These are phyloP conservation scores for Globisporangium spiculum DNA, from an alignment of 352 stramenopile genomes.

Conservation along the genomic window DNA sequence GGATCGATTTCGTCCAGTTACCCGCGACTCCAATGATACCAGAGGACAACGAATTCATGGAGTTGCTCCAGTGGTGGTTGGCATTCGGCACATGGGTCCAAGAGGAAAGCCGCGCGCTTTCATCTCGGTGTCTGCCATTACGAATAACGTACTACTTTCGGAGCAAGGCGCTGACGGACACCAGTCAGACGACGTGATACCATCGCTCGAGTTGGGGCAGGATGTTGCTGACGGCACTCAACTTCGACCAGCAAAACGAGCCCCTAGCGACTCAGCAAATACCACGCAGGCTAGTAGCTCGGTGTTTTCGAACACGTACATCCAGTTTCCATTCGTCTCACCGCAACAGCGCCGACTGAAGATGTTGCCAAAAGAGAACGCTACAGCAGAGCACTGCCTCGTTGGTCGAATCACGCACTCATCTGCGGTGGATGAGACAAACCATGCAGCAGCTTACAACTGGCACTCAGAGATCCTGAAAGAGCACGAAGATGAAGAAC, in stretches of 20 bases:
- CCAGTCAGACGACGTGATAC: not conserved
- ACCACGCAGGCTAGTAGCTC: not conserved
- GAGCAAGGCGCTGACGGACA: not conserved
- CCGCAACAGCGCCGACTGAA: conserved; percentile 30
- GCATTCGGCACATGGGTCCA: conserved; percentile 24
- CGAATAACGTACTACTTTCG: conserved; percentile 9
- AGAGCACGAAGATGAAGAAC: conserved; percentile 20
- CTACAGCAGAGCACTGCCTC: not conserved
- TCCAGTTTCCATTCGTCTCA: conserved; percentile 55
- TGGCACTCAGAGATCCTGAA: conserved; percentile 13
- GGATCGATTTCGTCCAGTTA: conserved; percentile 39
- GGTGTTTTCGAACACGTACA: conserved; percentile 35
- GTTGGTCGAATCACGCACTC: not conserved
- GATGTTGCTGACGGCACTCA: not conserved
- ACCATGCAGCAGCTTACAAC: not conserved
- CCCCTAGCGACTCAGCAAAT: not conserved
- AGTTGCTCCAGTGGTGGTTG: conserved; percentile 30
- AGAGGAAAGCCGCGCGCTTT: conserved; percentile 25
- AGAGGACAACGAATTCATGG: not conserved
- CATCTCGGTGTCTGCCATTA: conserved; percentile 18
- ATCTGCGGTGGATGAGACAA: not conserved
- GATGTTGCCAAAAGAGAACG: conserved; percentile 6
- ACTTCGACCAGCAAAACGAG: not conserved
- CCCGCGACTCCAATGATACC: conserved; percentile 15
- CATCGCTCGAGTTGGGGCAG: not conserved